A percentile compares a stretch with the other conserved stretches of the same genome.
These are phyloP conservation scores for Escovopsis sp. DNA, from an alignment of 2,329 filamentous ascomycete species.

Conservation along the genomic window DNA sequence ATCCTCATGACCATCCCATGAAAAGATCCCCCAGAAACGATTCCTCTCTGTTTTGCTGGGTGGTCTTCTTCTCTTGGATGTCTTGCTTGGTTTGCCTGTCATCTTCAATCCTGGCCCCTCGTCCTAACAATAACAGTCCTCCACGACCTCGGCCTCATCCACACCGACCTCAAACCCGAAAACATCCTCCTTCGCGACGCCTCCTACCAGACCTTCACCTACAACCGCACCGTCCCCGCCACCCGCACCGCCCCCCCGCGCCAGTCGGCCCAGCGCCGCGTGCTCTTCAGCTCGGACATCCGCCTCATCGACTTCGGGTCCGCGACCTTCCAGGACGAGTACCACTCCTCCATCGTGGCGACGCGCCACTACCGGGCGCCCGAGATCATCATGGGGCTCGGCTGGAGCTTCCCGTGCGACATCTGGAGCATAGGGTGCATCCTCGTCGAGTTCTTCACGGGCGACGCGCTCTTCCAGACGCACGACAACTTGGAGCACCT, in stretches of 20 bases:
- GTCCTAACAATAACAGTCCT: conserved; percentile 42
- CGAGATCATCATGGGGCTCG: conserved; percentile 52
- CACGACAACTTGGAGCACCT: conserved; percentile 56
- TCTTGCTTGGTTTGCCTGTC: too few species aligned
- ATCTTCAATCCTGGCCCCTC: too few species aligned
- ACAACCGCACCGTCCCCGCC: conserved; percentile 51
- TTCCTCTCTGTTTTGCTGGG: too few species aligned
- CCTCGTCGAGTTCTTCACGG: conserved; percentile 53
- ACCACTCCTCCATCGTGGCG: conserved; percentile 53
- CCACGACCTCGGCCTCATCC: conserved; percentile 89
- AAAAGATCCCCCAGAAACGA: too few species aligned
- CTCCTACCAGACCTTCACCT: conserved; percentile 51
- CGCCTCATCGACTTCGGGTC: conserved; percentile 55
- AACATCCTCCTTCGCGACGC: conserved; percentile 52
- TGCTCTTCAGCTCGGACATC: conserved; percentile 51
- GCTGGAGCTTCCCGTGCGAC: conserved; percentile 56
- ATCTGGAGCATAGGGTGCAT: conserved; percentile 61
- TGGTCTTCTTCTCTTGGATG: too few species aligned
- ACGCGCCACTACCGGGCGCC: conserved; percentile 53
- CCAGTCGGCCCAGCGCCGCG: conserved; percentile 44
- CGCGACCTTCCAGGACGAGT: conserved; percentile 55
- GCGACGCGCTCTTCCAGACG: conserved; percentile 53
- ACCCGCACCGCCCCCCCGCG: conserved; percentile 42
- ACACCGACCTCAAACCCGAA: conserved; percentile 62
- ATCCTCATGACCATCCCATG: too few species aligned